A percentile compares a stretch with the other conserved stretches of the same genome.
phyloP scores from a whole-genome alignment of 1,284 basidiomycete species.

The Megacollybia platyphylla region DNA sequence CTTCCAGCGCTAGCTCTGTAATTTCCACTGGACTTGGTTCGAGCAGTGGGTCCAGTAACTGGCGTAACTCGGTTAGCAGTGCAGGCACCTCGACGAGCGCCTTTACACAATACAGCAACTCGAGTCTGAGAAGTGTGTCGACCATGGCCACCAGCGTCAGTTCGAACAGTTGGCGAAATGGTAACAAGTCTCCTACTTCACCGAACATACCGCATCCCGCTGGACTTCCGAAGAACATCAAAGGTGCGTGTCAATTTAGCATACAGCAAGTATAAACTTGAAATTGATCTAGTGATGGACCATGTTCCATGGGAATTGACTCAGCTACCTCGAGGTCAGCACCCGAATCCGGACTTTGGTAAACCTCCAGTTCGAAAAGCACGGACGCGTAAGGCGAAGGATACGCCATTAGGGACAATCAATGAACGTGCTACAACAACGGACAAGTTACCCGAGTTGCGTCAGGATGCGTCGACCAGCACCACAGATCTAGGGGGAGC shows the following conservation, averaged over 20 bases:
- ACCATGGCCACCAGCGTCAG: constrained; percentile 70
- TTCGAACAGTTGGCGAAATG: constrained; percentile 53
- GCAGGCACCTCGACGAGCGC: constrained; percentile 54
- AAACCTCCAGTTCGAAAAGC: constrained; percentile 49
- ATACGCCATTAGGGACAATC: constrained; percentile 57
- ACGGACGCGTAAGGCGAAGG: constrained; percentile 53
- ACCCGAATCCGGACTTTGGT: constrained; percentile 49
- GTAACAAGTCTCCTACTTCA: constrained; percentile 17
- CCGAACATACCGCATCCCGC: constrained; percentile 14
- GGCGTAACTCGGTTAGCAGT: constrained; percentile 61
- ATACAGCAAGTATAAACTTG: constrained; percentile 8
- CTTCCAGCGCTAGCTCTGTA: constrained; percentile 45
- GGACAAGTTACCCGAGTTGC: constrained; percentile 25
- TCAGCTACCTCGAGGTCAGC: constrained; percentile 50
- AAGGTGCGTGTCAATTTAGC: constrained; percentile 39
- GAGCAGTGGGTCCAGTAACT: constrained; percentile 36
- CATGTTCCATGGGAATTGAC: constrained; percentile 64
- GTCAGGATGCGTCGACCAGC: constrained; percentile 50
- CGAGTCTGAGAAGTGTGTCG: constrained; percentile 56
- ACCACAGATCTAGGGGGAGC: constrained; percentile 46
- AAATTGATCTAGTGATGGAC: constrained; percentile 40
- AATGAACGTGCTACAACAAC: constrained; percentile 36
- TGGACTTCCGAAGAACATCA: constrained; percentile 57
- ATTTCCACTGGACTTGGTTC: constrained; percentile 10
- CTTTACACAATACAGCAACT: constrained; percentile 71